Evolutionary conservation across 345 rosid genomes (phyloP).

Genomic region (Aethionema arabicum): DNA sequence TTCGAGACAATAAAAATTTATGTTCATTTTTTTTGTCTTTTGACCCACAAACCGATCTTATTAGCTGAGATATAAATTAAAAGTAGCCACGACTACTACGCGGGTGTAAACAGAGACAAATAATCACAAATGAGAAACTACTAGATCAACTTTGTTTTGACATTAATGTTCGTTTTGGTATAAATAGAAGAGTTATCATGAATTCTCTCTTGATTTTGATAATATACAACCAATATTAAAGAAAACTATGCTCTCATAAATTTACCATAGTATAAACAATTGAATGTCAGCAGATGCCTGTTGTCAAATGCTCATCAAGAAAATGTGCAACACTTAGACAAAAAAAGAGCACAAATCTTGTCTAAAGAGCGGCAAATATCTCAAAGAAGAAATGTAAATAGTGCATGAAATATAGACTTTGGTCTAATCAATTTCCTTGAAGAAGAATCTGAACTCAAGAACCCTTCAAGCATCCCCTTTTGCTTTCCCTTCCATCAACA

Average conservation of each 20-base stretch:
- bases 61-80: no score
- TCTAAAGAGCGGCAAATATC: no score
- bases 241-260: conserved; percentile 14
- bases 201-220: no score
- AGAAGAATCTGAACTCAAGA: conserved; percentile 40
- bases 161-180: no score
- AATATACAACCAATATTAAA: neutral
- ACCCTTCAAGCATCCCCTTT: conserved; percentile 47
- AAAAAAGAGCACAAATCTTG: conserved; percentile 30
- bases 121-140: no score
- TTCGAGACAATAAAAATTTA: no score
- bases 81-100: no score
- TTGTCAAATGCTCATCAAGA: conserved; percentile 44
- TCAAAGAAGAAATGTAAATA: conserved; percentile 80
- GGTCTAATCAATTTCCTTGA: conserved; percentile 42
- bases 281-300: conserved; percentile 30
- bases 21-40: no score
- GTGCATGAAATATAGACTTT: conserved; percentile 68
- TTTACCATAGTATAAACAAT: conserved; percentile 18
- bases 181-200: no score
- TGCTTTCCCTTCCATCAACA: conserved; percentile 48
- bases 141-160: no score
- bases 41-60: no score
- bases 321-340: conserved; percentile 37
- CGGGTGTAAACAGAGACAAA: no score